A percentile compares a stretch with the other conserved stretches of the same genome.
phyloP scores from a whole-genome alignment of 1,284 basidiomycete genomes.

The Boletus subluridellus region DNA sequence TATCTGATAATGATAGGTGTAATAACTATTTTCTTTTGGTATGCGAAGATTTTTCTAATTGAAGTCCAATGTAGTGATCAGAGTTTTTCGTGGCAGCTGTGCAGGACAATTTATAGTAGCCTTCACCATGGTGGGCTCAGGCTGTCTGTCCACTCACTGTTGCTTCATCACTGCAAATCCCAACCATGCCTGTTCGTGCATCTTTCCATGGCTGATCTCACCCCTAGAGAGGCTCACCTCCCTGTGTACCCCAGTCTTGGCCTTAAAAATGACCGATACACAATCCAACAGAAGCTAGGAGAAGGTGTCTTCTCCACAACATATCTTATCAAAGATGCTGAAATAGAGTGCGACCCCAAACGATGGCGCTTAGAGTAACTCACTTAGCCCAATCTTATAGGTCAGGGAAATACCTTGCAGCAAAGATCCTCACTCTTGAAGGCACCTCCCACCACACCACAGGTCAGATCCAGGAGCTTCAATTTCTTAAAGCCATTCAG shows the following conservation, averaged over 20 bases:
- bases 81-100: neutral
- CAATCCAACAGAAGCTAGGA: neutral
- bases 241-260: neutral
- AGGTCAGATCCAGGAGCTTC: neutral
- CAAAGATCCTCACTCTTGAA: neutral
- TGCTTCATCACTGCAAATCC: neutral
- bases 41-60: too few species aligned
- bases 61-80: neutral
- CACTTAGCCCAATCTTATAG: neutral
- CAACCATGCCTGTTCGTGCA: neutral
- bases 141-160: neutral
- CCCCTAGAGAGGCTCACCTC: neutral
- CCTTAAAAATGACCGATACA: neutral
- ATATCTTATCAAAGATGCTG: neutral
- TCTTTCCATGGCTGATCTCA: neutral
- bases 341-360: neutral
- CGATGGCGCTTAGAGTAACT: neutral
- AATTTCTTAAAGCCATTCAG: neutral
- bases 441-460: neutral
- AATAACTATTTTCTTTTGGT: too few species aligned
- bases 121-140: neutral
- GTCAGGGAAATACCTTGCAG: neutral
- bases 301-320: neutral
- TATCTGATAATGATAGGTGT: too few species aligned
- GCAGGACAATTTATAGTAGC: neutral